Base-by-base conservation (phyloP, 2,329 filamentous ascomycete genomes). In the Coleophoma crateriformis region DNA sequence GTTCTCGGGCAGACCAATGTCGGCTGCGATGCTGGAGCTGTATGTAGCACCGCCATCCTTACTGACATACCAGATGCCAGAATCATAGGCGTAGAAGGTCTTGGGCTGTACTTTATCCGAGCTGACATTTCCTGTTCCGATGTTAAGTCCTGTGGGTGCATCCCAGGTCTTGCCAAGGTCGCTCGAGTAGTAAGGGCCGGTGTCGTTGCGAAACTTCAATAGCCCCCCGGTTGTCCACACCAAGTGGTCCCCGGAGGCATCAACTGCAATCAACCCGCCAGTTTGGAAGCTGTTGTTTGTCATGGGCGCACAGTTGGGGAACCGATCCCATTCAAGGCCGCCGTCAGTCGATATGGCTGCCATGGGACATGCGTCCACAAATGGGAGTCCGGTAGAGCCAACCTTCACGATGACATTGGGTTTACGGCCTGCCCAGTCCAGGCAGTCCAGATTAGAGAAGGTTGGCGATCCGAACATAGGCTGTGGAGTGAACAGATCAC, bases 371-470 rank as follows among this genome's bases (percentile, higher is more conserved):
- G 49, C 49, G 22, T 54, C 39, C 4, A 48, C 33, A 37, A 48
- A 54, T 15, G 41, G 33, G 19, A 37, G 38, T 17, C 51, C 53
- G 47, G 35, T 50, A 22, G 45, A 45, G 27, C 53, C 53, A 3
- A 44, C 22, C 15, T 48, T 41, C 10, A 51, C 49, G 7, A 55
- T 49, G 19, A 51, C 49, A 42, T 51, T 49, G 3, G 49, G 51
- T 19, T 46, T 37, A 40, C 46, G 46, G 11, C 53, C 53, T n/a
- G 53, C 53, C 32, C 45, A 55, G 38, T 55, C 53, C 11, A 55
- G 37, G 4, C 38, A 27, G 32, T 53, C 46, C 12, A 49, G 48
- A 15, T 52, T 55, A 13, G 53, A 50, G 41, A 53, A 55, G 4
- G 38, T 14, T 7, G 35, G 35, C 15, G 7, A 7, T 3, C 35